Percentiles rank a stretch among this genome's conserved stretches.
These are phyloP conservation scores for Podospora pseudocomata DNA, from an alignment of 495 filamentous ascomycete species.

Conservation along the genomic window DNA sequence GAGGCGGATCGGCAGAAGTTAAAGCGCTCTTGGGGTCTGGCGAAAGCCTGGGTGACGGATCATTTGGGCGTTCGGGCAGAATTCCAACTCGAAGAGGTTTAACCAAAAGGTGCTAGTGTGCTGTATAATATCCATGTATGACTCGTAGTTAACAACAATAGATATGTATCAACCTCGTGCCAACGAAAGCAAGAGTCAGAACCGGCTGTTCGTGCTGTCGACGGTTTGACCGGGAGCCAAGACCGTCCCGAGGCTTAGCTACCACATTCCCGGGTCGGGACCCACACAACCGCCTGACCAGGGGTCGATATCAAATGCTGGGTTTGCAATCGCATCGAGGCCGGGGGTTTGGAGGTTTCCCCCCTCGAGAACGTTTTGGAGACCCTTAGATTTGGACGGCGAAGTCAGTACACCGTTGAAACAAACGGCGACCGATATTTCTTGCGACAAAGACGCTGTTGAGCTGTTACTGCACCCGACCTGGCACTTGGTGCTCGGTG, in stretches of 20 bases:
- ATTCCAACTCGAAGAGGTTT: conserved; percentile 6
- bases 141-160: neutral
- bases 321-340: neutral
- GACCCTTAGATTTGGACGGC: neutral
- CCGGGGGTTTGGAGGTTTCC: neutral
- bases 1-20: conserved; percentile 12
- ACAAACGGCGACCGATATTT: neutral
- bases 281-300: neutral
- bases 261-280: neutral
- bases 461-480: too few species aligned
- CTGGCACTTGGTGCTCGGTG: too few species aligned
- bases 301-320: neutral
- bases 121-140: neutral
- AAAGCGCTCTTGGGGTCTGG: conserved; percentile 7
- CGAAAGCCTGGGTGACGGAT: conserved; percentile 30
- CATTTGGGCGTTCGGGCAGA: conserved; percentile 28
- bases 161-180: neutral
- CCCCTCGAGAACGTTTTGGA: neutral
- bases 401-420: neutral
- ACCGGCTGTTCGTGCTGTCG: neutral
- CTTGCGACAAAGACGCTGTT: neutral
- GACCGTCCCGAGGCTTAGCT: neutral
- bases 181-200: neutral
- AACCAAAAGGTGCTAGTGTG: neutral
- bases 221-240: neutral